Evolutionary conservation across 345 rosid genomes (phyloP).

Genomic region (Sonneratia alba): DNA sequence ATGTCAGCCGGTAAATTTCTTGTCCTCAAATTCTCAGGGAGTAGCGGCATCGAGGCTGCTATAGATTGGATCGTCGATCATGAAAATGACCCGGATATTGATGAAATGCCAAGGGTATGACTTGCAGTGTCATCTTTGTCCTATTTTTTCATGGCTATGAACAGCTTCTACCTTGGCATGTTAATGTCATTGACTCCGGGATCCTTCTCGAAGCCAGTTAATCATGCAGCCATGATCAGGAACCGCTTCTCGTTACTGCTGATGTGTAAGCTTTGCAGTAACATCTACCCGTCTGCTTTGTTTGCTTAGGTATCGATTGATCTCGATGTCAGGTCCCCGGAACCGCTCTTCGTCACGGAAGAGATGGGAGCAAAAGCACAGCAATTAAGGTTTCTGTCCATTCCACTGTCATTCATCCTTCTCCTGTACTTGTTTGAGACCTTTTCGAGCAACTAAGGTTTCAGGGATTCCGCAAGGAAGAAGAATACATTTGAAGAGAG

Average conservation of each 20-base stretch:
- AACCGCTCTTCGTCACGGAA: constrained; percentile 28
- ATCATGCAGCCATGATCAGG: not conserved
- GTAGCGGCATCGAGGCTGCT: constrained; percentile 49
- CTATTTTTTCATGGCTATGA: not conserved
- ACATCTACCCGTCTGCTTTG: not conserved
- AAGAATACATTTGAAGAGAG: constrained; percentile 41
- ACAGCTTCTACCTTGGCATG: too few relatives aligned
- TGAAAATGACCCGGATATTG: constrained; percentile 50
- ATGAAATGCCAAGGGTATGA: constrained; percentile 61
- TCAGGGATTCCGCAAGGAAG: constrained; percentile 41
- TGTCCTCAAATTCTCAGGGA: constrained; percentile 31
- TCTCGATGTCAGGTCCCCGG: constrained; percentile 56
- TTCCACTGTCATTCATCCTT: not conserved
- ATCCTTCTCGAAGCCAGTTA: not conserved
- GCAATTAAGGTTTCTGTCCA: constrained; percentile 39
- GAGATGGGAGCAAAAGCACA: constrained; percentile 39
- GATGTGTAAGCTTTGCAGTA: too few relatives aligned
- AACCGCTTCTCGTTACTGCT: not conserved
- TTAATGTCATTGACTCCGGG: not conserved
- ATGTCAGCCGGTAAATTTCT: not conserved
- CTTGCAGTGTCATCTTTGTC: constrained; percentile 9
- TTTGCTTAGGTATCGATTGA: constrained; percentile 44
- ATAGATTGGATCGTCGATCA: constrained; percentile 77
- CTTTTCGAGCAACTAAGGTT: constrained; percentile 4
- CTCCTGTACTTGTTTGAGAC: not conserved